Conservation (phyloP, 768 basidiomycete genomes). For the Ephemerocybe angulata region DNA sequence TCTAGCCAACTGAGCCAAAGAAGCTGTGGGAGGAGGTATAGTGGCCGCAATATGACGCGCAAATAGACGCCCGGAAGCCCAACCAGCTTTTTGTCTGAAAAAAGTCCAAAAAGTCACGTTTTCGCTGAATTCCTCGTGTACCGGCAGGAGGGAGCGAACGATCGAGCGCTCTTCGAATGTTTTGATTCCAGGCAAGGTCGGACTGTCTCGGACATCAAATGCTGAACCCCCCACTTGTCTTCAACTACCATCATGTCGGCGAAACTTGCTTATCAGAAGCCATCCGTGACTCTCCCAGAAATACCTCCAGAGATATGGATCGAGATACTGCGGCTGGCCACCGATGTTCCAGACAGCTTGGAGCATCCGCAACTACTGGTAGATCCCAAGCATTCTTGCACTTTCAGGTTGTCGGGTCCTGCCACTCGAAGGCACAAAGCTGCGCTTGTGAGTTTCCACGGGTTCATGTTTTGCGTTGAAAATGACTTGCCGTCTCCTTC, state of each 20-base stretch:
- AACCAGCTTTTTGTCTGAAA: neutral
- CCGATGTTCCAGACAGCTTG: neutral
- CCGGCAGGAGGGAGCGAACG: neutral
- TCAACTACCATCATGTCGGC: neutral
- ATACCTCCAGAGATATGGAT: constrained; percentile 2
- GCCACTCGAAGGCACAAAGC: neutral
- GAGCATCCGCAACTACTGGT: neutral
- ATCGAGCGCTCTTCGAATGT: too few relatives aligned
- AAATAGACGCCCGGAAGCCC: too few relatives aligned
- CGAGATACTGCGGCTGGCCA: neutral
- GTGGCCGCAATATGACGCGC: too few relatives aligned
- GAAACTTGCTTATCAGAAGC: neutral
- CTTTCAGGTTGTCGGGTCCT: neutral
- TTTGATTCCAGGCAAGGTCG: too few relatives aligned
- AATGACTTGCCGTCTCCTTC: neutral
- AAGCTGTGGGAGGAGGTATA: neutral
- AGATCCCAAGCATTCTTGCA: neutral
- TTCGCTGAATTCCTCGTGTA: neutral
- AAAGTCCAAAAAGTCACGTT: neutral
- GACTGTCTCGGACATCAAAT: too few relatives aligned
- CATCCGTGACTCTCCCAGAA: neutral
- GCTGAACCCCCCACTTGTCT: neutral
- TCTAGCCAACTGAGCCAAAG: constrained; percentile 15
- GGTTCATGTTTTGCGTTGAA: neutral
- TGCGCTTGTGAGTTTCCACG: neutral